Base-by-base conservation (phyloP, 345 rosid species). In the Syzygium jambos region DNA sequence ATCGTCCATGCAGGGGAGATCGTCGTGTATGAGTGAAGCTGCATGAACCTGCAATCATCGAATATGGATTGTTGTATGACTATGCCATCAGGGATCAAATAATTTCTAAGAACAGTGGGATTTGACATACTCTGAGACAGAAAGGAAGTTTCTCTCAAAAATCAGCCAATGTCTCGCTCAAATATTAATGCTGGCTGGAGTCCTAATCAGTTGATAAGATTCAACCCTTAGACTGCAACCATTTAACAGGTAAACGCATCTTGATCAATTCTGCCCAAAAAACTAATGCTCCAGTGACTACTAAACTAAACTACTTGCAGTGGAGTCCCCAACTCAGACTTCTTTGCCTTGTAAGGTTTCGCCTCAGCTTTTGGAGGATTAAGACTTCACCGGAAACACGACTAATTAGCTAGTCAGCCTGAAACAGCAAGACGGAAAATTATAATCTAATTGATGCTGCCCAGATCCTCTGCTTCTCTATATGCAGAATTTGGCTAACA, bases 1-100 rank as follows among this genome's bases (percentile, higher is more conserved):
- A 85, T 98, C 95, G 63, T 98, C 99, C 99, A 98, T 96, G 93
- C 94, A 96, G 27, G 99, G 99, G 83, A 98, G 98, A 87, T 98
- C 99, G 56, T 98, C 95, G 85, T 98, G 99, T 38, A 95, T 96
- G 91, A 97, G 91, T 3, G 99, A 97, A 87, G 99, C 99, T 49
- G 95, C 94, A 83, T 96, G 99, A 56, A 97, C 94, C 97, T 95
- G 94, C 88, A 86, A 73, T 34, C 13, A 38, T 73, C 49, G 10
- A 73, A 73, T 21, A 73, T 34, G 80, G 49, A 9, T 73, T 73
- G 49, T 19, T 34, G 46, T 34, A 38, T 9, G 49, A 73, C 25
- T 41, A 34, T 34, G 80, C 22, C 80, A 19, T 19, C 43, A 30
- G 49, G 11, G 80, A 73, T 38, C 25, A 73, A 34, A 34, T 34